Evolutionary conservation across 2,329 filamentous ascomycete genomes (phyloP), one percentile per base, ranked within the genome.

Genomic region (Fusarium circinatum): DNA sequence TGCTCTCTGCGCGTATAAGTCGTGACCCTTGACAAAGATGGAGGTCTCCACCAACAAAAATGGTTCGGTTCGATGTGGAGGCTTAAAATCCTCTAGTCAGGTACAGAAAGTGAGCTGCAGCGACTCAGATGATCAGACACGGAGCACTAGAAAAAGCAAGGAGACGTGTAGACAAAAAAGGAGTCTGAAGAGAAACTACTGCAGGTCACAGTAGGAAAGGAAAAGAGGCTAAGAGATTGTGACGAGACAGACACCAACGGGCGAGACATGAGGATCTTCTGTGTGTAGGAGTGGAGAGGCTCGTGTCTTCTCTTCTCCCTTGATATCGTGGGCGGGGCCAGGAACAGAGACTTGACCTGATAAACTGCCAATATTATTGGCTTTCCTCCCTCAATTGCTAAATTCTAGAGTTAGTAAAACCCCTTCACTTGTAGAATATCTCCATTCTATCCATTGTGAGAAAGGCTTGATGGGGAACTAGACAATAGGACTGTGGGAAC

Each of bases 361-460:
- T 75, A 70, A 68, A 72, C 74, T 69, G 59, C 34, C 71, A 64
- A 74, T 74, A 72, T 48, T 74, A 74, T 74, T 74, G 71, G 68
- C 62, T 61, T 74, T 49, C 56, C 71, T 74, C 68, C 68, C 71
- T 74, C 71, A 48, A 63, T 26, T 26, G n/a, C 24, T 42, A 28
- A 42, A 63, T 28, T 69, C 54, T 44, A 48, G 24, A 39, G 41
- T 30, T 57, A 47, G 22, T 9, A 44, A 28, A 49, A 44, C 51
- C 66, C 59, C 66, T 68, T 68, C 39, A 12, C 22, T 22, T 24
- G 64, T 39, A 51, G 41, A 63, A 62, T 65, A 69, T 70, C 26
- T 30, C 47, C 15, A 65, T 70, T 54, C 32, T 65, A 49, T 57
- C 51, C 59, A 65, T 72, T 65, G 71, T 65, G 51, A 34, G 49